Evolutionary conservation across 2,329 filamentous ascomycete genomes (phyloP).

Genomic region (Aschersonia sp.): DNA sequence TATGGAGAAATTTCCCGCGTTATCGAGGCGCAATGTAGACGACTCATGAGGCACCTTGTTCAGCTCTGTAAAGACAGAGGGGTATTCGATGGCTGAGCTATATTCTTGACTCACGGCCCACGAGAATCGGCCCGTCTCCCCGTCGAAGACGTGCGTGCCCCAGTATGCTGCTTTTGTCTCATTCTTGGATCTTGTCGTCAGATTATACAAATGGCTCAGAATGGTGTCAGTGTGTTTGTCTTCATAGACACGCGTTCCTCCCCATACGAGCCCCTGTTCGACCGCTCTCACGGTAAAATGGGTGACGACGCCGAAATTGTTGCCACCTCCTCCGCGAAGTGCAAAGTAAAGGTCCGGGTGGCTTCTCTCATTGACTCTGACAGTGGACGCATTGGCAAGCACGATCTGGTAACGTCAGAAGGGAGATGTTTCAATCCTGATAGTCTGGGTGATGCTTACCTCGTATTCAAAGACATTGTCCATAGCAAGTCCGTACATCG

Average conservation of each 20-base stretch:
- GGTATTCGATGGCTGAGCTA: not conserved
- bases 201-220: not conserved
- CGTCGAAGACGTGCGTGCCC: not conserved
- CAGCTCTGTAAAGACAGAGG: not conserved
- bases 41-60: not conserved
- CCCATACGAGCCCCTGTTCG: not conserved
- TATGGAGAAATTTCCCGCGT: not conserved
- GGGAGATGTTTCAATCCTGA: not conserved
- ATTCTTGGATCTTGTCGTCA: not conserved
- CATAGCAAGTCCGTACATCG: slow-evolving; percentile 10
- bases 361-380: slow-evolving; percentile 18
- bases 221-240: not conserved
- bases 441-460: slow-evolving; percentile 1
- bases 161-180: not conserved
- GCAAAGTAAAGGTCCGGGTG: slow-evolving; percentile 28
- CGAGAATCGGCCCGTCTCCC: not conserved
- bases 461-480: slow-evolving; percentile 18
- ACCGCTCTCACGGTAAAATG: not conserved
- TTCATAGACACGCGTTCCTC: not conserved
- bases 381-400: slow-evolving; percentile 23
- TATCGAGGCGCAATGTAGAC: not conserved
- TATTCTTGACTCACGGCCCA: not conserved
- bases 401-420: slow-evolving; percentile 15
- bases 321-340: slow-evolving; percentile 31
- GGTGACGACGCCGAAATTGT: slow-evolving; percentile 29